Conservation (phyloP, 306 rosid genomes). For the Vigna radiata region DNA sequence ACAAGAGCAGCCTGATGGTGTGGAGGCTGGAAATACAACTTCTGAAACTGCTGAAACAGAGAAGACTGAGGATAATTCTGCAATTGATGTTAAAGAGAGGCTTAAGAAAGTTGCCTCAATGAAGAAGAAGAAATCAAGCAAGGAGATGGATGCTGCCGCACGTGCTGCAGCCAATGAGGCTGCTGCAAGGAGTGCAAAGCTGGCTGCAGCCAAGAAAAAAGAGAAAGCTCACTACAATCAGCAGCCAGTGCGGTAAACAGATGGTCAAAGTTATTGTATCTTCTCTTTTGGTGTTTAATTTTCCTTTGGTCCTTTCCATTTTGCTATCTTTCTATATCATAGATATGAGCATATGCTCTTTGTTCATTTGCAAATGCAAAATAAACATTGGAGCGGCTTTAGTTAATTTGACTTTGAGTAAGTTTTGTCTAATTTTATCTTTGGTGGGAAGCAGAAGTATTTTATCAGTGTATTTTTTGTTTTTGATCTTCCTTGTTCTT, state of each 20-base stretch:
- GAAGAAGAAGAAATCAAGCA: slow-evolving; percentile 81
- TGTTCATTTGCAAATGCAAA: slow-evolving; percentile 57
- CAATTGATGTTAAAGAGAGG: slow-evolving; percentile 74
- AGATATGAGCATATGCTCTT: slow-evolving; percentile 57
- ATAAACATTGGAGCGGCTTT: slow-evolving; percentile 55
- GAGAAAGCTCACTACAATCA: slow-evolving; percentile 82
- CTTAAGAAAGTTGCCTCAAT: slow-evolving; percentile 72
- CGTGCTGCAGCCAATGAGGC: slow-evolving; percentile 78
- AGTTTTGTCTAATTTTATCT: slow-evolving; percentile 36
- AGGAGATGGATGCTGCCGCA: slow-evolving; percentile 80
- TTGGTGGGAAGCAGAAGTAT: slow-evolving; percentile 20
- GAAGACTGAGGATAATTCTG: slow-evolving; percentile 59
- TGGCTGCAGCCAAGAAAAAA: slow-evolving; percentile 78
- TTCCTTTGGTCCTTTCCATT: slow-evolving; percentile 35
- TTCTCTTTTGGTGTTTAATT: slow-evolving; percentile 27
- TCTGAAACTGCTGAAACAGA: slow-evolving; percentile 54
- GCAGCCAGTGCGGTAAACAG: slow-evolving; percentile 77
- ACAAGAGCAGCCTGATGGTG: slow-evolving; percentile 54
- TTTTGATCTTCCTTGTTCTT: slow-evolving; percentile 23
- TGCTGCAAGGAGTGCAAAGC: slow-evolving; percentile 75
- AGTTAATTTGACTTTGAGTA: slow-evolving; percentile 42
- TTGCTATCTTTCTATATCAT: slow-evolving; percentile 41
- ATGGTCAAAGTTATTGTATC: slow-evolving; percentile 36
- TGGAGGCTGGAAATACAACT: slow-evolving; percentile 44
- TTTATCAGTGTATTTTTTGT: slow-evolving; percentile 1